Percentiles rank a stretch among this genome's conserved stretches.
Conservation (phyloP, 2,329 filamentous ascomycete genomes). For the Trichoderma arundinaceum region DNA sequence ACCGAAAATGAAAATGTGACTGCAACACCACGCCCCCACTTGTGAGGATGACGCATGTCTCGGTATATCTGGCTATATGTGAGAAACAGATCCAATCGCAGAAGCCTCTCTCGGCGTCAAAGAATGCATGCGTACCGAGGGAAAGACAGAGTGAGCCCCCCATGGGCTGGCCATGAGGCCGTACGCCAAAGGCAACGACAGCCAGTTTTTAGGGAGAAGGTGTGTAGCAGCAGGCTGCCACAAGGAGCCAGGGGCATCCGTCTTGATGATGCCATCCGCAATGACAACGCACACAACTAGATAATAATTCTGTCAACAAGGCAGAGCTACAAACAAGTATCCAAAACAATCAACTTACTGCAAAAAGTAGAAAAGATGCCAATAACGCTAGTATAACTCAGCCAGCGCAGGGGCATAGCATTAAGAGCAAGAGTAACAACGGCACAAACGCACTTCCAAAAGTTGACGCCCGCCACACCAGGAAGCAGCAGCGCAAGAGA, state of each 20-base stretch:
- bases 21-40: conserved; percentile 75
- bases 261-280: conserved; percentile 85
- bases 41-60: conserved; percentile 75
- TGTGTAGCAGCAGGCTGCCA: conserved; percentile 79
- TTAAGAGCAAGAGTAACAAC: conserved; percentile 79
- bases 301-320: conserved; percentile 10
- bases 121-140: conserved; percentile 62
- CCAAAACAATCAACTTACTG: conserved; percentile 64
- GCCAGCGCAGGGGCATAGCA: conserved; percentile 79
- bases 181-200: conserved; percentile 83
- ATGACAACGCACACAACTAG: conserved; percentile 80
- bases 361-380: conserved; percentile 90
- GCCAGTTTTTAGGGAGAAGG: conserved; percentile 84
- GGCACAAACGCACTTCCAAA: conserved; percentile 88
- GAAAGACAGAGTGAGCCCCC: conserved; percentile 74
- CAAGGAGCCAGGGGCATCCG: conserved; percentile 78
- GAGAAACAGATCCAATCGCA: background rate
- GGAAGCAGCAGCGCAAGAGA: conserved; percentile 81
- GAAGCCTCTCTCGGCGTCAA: background rate
- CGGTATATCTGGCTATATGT: conserved; percentile 57
- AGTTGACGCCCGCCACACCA: conserved; percentile 64
- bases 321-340: background rate
- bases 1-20: conserved; percentile 86
- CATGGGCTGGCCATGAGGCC: conserved; percentile 83
- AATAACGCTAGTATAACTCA: conserved; percentile 90